Conservation (phyloP, 106 monocot species). For the Acorus gramineus region DNA sequence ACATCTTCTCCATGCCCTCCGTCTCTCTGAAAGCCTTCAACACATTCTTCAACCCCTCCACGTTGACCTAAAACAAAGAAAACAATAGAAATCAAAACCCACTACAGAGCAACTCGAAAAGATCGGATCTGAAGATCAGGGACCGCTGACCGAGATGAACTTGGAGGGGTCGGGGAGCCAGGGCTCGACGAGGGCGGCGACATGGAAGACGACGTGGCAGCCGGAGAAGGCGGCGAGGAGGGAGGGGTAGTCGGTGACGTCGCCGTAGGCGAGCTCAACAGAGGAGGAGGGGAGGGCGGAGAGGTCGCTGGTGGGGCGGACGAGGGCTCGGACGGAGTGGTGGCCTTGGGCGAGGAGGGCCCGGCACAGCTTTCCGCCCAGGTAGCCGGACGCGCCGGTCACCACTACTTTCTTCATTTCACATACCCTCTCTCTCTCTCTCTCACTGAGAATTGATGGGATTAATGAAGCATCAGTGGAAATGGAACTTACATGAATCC, state of each 20-base stretch:
- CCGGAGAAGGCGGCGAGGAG: constrained; percentile 46
- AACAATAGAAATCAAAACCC: not conserved
- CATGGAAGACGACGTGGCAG: constrained; percentile 70
- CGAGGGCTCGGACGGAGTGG: constrained; percentile 59
- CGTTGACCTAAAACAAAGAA: constrained; percentile 52
- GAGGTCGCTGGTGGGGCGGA: constrained; percentile 54
- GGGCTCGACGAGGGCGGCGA: constrained; percentile 72
- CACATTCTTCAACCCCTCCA: constrained; percentile 72
- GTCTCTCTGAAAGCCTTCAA: constrained; percentile 56
- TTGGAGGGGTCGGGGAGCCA: constrained; percentile 83
- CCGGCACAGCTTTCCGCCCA: constrained; percentile 64
- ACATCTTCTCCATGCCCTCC: constrained; percentile 49
- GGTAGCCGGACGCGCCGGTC: constrained; percentile 84
- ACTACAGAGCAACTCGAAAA: not conserved
- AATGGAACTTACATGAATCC: too few relatives aligned
- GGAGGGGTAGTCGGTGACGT: constrained; percentile 69
- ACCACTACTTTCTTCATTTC: constrained; percentile 37
- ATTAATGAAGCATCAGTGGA: too few relatives aligned
- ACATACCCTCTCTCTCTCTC: not conserved
- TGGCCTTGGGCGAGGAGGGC: constrained; percentile 44
- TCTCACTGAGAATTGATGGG: not conserved
- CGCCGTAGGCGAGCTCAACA: constrained; percentile 69
- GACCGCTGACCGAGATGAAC: constrained; percentile 28
- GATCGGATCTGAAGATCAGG: not conserved
- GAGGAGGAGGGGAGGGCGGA: constrained; percentile 13